Percentiles rank a stretch among this genome's conserved stretches.
phyloP scores from a whole-genome alignment of 441 rosid species.

The Erysimum cheiri region DNA sequence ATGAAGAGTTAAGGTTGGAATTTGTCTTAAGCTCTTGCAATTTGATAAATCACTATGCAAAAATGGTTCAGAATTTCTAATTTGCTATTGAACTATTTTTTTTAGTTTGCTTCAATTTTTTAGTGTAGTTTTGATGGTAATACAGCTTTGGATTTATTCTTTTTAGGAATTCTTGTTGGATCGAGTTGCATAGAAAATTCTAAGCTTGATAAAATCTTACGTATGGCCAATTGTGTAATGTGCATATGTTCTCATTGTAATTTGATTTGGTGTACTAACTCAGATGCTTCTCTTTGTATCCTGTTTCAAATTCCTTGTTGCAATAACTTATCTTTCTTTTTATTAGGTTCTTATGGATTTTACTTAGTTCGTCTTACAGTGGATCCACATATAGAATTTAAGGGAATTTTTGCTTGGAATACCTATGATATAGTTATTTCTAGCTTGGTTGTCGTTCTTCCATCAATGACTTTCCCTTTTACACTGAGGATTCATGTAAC shows the following conservation, averaged over 20 bases:
- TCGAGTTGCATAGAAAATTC: neutral
- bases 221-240: neutral
- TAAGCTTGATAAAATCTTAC: neutral
- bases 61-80: slow-evolving; percentile 17
- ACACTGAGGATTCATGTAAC: slow-evolving; percentile 5
- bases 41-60: slow-evolving; percentile 18
- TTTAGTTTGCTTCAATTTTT: neutral
- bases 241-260: neutral
- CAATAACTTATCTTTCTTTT: neutral
- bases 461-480: neutral
- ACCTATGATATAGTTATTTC: neutral
- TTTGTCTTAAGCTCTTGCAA: neutral
- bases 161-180: neutral
- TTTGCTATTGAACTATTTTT: slow-evolving; percentile 1
- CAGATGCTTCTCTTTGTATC: neutral
- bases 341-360: neutral
- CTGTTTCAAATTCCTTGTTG: neutral
- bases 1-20: neutral
- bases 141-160: neutral
- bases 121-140: neutral
- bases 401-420: neutral
- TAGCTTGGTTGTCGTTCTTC: neutral
- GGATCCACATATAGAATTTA: too few species aligned
- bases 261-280: neutral
- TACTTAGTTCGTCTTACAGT: neutral